Evolutionary conservation across 139 green algal species (phyloP), one percentile per base, ranked within the genome.

Genomic region (Nannochloris sp.): DNA sequence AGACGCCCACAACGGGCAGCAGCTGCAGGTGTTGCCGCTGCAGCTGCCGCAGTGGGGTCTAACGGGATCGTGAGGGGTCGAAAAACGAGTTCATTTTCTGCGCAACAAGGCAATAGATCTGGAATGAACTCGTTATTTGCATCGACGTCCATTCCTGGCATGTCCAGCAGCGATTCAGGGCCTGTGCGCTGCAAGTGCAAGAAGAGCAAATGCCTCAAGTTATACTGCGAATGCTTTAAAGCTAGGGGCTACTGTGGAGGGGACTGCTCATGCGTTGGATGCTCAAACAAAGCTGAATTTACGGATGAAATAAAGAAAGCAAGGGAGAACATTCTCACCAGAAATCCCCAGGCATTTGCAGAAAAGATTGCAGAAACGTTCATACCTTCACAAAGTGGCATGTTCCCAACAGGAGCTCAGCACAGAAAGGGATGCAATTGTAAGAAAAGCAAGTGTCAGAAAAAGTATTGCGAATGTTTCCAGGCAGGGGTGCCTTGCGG

Each of bases 391-490:
- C 46, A 53, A 23, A 53, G 20, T 2, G 46, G 46, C n/a, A 23
- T 53, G n/a, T 12, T 66, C 0, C 10, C 13, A 11, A 45, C 17
- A 51, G 33, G 25, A 17, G 62, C 70, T 43, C 89, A 96, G 77
- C 79, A 83, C 61, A 82, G 79, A 4, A 87, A 89, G 49, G 60
- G 60, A 14, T 56, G 48, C 11, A 59, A 56, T 43, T 66, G 60
- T 84, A 85, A 84, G 63, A 87, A 84, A 56, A 87, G 74, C 43
- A 71, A 85, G 61, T 98, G 92, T 83, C 80, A 87, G 31, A 97
- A 97, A 60, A 97, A 96, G 83, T 98, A 98, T 79, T 98, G 92
- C 76, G 92, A 98, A 78, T 98, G 92, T 84, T 98, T 87, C 75
- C 75, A 88, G 76, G 78, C 86, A 33, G 86, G 88, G 28, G 80